phyloP scores from a whole-genome alignment of 768 basidiomycete species.

The Obba rivulosa region DNA sequence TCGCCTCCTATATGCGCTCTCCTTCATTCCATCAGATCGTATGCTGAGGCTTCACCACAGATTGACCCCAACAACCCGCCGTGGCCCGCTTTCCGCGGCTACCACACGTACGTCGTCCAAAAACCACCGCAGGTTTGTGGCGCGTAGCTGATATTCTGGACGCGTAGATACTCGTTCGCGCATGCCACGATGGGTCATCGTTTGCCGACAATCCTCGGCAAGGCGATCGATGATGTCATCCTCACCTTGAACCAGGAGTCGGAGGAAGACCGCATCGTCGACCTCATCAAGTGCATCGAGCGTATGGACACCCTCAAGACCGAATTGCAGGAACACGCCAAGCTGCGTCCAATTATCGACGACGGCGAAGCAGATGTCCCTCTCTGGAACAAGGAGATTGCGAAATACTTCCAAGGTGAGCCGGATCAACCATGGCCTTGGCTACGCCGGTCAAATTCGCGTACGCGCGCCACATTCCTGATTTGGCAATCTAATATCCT shows the following conservation, averaged over 20 bases:
- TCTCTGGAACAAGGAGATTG: slow-evolving; percentile 96
- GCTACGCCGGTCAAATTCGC: neutral
- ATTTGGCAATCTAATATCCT: neutral
- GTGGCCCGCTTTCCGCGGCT: slow-evolving; percentile 76
- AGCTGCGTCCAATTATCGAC: slow-evolving; percentile 83
- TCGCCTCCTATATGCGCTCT: neutral
- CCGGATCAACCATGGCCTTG: neutral
- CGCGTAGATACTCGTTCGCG: slow-evolving; percentile 73
- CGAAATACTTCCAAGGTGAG: slow-evolving; percentile 85
- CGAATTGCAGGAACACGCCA: slow-evolving; percentile 78
- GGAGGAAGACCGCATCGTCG: slow-evolving; percentile 76
- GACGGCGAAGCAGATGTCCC: slow-evolving; percentile 90
- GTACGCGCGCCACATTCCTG: neutral
- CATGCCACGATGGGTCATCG: slow-evolving; percentile 96
- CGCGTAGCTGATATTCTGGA: neutral
- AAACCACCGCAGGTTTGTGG: neutral
- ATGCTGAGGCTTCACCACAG: slow-evolving; percentile 26
- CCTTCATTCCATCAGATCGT: neutral
- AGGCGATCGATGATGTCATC: slow-evolving; percentile 89
- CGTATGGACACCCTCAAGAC: slow-evolving; percentile 88
- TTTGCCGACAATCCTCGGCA: slow-evolving; percentile 91
- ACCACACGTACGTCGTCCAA: slow-evolving; percentile 27
- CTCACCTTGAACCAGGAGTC: slow-evolving; percentile 85
- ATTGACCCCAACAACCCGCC: slow-evolving; percentile 83
- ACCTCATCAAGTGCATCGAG: slow-evolving; percentile 81